Conservation (phyloP, 352 stramenopile genomes). For the Saprolegnia diclina region DNA sequence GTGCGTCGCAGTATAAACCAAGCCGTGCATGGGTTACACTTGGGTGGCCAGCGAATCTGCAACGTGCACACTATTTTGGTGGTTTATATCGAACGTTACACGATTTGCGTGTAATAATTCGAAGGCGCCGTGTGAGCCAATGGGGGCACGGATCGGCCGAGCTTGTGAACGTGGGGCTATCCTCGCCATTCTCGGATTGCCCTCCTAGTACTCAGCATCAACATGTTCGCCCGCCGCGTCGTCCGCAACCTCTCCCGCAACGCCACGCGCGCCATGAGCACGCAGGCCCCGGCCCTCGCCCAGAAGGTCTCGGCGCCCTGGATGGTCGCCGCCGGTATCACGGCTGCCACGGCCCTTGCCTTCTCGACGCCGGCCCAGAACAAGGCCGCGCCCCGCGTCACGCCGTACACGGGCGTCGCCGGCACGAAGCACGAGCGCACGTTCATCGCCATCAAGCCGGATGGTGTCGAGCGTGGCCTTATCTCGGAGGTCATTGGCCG, state of each 20-base stretch:
- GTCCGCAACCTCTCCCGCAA: constrained; percentile 16
- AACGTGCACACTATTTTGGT: background rate
- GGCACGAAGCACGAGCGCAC: constrained; percentile 92
- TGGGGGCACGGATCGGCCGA: background rate
- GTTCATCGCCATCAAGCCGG: constrained; percentile 94
- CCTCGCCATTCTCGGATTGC: constrained; percentile 18
- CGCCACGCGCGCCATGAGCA: constrained; percentile 17
- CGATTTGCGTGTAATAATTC: constrained; percentile 7
- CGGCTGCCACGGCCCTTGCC: constrained; percentile 18
- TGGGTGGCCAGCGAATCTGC: too few species aligned
- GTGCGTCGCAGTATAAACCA: too few species aligned
- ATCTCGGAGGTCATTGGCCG: constrained; percentile 92
- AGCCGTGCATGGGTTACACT: too few species aligned
- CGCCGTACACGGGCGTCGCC: constrained; percentile 65
- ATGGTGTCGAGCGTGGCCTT: constrained; percentile 91
- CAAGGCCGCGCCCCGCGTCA: constrained; percentile 42
- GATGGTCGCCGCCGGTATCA: constrained; percentile 25
- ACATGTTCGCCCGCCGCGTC: constrained; percentile 26
- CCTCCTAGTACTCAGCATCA: background rate
- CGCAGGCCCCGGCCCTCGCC: constrained; percentile 15
- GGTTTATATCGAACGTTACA: constrained; percentile 3
- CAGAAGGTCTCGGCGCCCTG: constrained; percentile 18
- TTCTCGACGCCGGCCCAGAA: constrained; percentile 33
- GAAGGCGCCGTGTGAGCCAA: background rate
- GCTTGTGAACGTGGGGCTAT: constrained; percentile 3